A percentile compares a stretch with the other conserved stretches of the same genome.
Conservation (phyloP, 2,329 filamentous ascomycete genomes). For the Trichophyton simii region DNA sequence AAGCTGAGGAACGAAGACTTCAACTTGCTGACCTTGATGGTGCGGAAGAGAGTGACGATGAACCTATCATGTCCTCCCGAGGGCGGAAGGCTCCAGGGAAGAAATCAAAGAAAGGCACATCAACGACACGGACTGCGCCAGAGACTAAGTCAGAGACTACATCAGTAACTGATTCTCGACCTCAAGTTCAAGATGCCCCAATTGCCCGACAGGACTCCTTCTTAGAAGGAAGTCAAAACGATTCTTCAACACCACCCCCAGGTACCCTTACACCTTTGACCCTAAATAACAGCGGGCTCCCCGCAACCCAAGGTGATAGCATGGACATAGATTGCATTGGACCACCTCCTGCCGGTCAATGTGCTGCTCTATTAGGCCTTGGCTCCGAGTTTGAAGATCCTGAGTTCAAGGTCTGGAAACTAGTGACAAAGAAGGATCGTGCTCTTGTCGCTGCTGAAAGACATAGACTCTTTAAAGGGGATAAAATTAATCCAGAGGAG, state of each 20-base stretch:
- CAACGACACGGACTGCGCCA: conserved; percentile 52
- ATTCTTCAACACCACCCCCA: conserved; percentile 69
- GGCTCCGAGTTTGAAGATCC: conserved; percentile 74
- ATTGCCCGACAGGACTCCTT: conserved; percentile 60
- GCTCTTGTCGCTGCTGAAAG: conserved; percentile 76
- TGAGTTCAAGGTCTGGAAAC: conserved; percentile 97
- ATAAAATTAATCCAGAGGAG: conserved; percentile 74
- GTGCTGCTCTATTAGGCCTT: conserved; percentile 54
- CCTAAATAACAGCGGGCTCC: conserved; percentile 52
- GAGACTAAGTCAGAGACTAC: conserved; percentile 23
- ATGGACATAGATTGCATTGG: conserved; percentile 71
- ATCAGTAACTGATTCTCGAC: conserved; percentile 39
- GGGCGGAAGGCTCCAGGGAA: conserved; percentile 75
- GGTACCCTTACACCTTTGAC: conserved; percentile 67
- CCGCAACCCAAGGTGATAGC: conserved; percentile 53
- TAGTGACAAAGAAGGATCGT: conserved; percentile 92
- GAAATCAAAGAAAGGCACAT: conserved; percentile 58
- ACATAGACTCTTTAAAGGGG: conserved; percentile 70
- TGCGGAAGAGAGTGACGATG: conserved; percentile 86
- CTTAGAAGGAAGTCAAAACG: conserved; percentile 66
- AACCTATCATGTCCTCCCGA: conserved; percentile 94
- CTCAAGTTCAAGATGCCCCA: conserved; percentile 18
- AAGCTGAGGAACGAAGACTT: conserved; percentile 69
- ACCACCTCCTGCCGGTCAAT: conserved; percentile 55
- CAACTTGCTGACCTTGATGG: conserved; percentile 71